Base-by-base conservation (phyloP, 768 basidiomycete genomes). In the Tulasnella sp. region DNA sequence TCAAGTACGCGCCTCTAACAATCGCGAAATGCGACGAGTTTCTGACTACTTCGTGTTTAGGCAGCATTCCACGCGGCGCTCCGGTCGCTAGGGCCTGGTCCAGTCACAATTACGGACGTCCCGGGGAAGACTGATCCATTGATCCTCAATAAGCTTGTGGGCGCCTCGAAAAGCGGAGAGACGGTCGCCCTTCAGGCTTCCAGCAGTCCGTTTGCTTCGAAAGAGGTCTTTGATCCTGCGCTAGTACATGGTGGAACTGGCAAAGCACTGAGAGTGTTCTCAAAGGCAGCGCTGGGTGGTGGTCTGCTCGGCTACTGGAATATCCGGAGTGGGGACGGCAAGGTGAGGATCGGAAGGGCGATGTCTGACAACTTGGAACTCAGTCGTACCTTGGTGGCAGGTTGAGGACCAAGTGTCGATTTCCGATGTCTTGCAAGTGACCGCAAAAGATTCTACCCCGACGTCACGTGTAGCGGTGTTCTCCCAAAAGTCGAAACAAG, bases 261-360 rank as follows among this genome's bases (percentile, higher is more conserved):
- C 19, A 74, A 52, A 42, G 73, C 69, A 14, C 35, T 74, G 62
- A 71, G 70, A 41, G 73, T 74, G 26, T 72, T 71, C 64, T 71
- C 69, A n/a, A 64, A 42, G 22, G 59, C 62, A 2, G 52, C 52
- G 9, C 62, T 47, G 44, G 73, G 67, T 26, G 73, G 73, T n/a
- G 73, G 73, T 5, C 32, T 71, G 69, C 36, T 74, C 1, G 73
- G 73, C 16, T 71, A 67, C n/a, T 74, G 73, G 73, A 74, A 74
- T 52, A 65, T 74, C 16, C 59, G 73, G 44, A 74, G 70, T 39
- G 59, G 47, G 4, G 69, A 74, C 34, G 73, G 73, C 32, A 52
- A 40, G 37, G 73, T 71, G 12, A 65, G 70, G n/a, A 17, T 9
- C 44, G 14, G 17, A 1, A 32, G 35, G n/a, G n/a, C 34, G 22